Conservation (phyloP, 208 protist genomes). For the Trypanosoma grayi region DNA sequence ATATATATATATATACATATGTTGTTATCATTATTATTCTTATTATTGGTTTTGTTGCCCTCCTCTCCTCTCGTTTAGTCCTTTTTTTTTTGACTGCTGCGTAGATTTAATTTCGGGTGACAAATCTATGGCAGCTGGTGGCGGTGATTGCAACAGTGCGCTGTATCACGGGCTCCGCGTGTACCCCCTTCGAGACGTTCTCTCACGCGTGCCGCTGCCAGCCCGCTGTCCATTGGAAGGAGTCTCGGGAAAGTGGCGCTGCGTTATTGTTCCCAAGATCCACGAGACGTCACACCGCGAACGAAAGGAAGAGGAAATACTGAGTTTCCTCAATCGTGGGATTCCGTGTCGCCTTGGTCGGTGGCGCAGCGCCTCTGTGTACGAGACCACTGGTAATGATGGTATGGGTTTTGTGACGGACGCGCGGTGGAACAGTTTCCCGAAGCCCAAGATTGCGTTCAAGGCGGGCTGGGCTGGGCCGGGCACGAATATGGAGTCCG, state of each 20-base stretch:
- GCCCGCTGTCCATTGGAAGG: constrained; percentile 22
- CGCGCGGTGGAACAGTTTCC: constrained; percentile 55
- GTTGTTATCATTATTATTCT: constrained; percentile 18
- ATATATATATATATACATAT: background rate
- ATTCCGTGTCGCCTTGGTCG: constrained; percentile 47
- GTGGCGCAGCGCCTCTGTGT: constrained; percentile 23
- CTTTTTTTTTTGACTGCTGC: background rate
- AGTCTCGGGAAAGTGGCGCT: constrained; percentile 83
- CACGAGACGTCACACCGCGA: constrained; percentile 6
- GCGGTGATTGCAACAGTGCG: background rate
- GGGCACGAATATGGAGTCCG: constrained; percentile 66
- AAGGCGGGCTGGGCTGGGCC: constrained; percentile 75
- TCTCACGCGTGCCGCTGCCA: constrained; percentile 55
- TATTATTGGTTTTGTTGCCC: constrained; percentile 8
- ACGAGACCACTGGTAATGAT: constrained; percentile 40
- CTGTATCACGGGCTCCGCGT: constrained; percentile 36
- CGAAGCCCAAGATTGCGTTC: constrained; percentile 80
- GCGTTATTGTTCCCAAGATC: constrained; percentile 60
- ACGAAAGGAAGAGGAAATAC: constrained; percentile 25
- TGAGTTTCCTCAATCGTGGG: constrained; percentile 56
- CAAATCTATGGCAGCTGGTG: background rate
- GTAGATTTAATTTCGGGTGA: background rate
- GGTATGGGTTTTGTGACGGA: constrained; percentile 55
- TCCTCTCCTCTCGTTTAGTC: background rate
- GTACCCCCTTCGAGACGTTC: constrained; percentile 63